Evolutionary conservation across 148 eudicot species (phyloP).

Genomic region (Rhododendron simsii): DNA sequence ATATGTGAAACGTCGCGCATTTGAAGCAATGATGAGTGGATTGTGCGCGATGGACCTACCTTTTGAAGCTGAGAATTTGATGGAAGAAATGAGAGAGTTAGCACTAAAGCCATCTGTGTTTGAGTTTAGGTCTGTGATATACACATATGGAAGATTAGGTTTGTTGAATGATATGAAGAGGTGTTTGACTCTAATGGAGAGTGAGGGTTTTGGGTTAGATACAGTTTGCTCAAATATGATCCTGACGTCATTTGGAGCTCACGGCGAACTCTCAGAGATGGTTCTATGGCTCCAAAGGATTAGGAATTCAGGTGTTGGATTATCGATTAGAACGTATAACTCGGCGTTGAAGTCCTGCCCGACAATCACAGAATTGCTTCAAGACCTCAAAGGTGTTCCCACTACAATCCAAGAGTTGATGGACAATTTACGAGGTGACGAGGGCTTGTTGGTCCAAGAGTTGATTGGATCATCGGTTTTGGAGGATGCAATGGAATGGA

Average conservation of each 20-base stretch:
- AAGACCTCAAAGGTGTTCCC: constrained; percentile 44
- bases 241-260: constrained; percentile 63
- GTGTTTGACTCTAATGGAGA: constrained; percentile 49
- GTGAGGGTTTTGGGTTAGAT: constrained; percentile 48
- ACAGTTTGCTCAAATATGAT: constrained; percentile 78
- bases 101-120: constrained; percentile 54
- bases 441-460: constrained; percentile 48
- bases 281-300: constrained; percentile 53
- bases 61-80: constrained; percentile 50
- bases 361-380: constrained; percentile 33
- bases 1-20: constrained; percentile 29
- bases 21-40: constrained; percentile 54
- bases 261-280: constrained; percentile 48
- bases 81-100: constrained; percentile 33
- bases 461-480: constrained; percentile 43
- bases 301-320: constrained; percentile 30
- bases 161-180: constrained; percentile 62
- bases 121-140: constrained; percentile 58
- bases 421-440: constrained; percentile 26
- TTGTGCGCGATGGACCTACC: constrained; percentile 59
- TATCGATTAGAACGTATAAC: constrained; percentile 70
- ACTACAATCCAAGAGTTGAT: constrained; percentile 45
- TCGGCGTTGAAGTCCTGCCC: constrained; percentile 72
- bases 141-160: constrained; percentile 71
- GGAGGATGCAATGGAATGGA: constrained; percentile 49